Evolutionary conservation across 805 yeast genomes (phyloP), one percentile per base, ranked within the genome.

Genomic region (Scheffersomyces lignosus): DNA sequence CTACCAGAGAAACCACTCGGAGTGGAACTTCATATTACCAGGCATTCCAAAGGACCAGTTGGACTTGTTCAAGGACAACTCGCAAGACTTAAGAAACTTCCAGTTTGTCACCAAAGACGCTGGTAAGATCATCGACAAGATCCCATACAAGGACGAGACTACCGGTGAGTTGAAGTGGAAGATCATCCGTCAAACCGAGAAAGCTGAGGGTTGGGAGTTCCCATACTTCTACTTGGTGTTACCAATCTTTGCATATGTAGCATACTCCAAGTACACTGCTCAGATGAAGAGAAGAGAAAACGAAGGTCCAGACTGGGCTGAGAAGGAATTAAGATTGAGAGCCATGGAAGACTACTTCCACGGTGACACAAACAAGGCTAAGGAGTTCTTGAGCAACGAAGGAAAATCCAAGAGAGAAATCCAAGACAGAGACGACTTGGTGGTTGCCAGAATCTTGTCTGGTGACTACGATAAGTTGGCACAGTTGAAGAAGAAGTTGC

Each of bases 191-290:
- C 88, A 80, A 56, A 77, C 81, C 36, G 80, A 76, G 51, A 80
- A 80, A 55, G 73, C 73, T 25, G 95, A 87, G 66, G 95, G 95
- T 33, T 87, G 95, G 95, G 95, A 87, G 58, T 70, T 71, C 45
- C 71, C 85, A 37, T 80, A 81, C 51, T 86, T 81, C 65, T 82
- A 75, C 60, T 67, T 81, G 37, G 83, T 83, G 47, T 75, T 87
- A 41, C 96, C 96, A 14, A 79, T 81, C 17, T 69, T 83, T 55
- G 66, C 78, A 33, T 67, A 80, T 45, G 63, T 84, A 31, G 68
- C 80, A 36, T 78, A 69, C 51, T 56, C 72, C 42, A 69, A 69
- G 56, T 67, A 69, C 56, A 66, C 72, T 30, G 56, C 71, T 18
- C 72, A 69, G 51, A 59, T 60, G 64, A 57, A 57, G 48, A 56